Evolutionary conservation across 805 yeast genomes (phyloP).

Genomic region (Starmera dryadoides): DNA sequence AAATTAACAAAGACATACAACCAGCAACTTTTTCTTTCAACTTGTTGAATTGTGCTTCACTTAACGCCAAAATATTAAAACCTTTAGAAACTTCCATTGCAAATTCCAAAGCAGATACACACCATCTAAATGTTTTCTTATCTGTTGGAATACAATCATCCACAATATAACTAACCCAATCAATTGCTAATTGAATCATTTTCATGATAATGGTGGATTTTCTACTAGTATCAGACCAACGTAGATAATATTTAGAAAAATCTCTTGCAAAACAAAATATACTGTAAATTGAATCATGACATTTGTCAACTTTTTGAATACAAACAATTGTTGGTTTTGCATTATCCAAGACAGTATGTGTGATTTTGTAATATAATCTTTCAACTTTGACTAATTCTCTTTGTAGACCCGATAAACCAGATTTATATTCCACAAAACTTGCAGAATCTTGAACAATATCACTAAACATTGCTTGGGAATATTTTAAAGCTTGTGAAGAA

Average conservation of each 20-base stretch:
- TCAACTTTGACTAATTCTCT: conserved; percentile 62
- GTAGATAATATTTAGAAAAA: conserved; percentile 65
- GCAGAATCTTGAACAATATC: conserved; percentile 51
- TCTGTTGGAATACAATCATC: conserved; percentile 95
- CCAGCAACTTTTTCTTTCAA: conserved; percentile 83
- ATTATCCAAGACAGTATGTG: conserved; percentile 57
- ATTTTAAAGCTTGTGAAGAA: conserved; percentile 49
- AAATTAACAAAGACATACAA: conserved; percentile 86
- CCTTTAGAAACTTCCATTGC: conserved; percentile 94
- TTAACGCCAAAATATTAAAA: conserved; percentile 74
- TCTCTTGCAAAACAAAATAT: conserved; percentile 76
- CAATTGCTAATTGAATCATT: conserved; percentile 69
- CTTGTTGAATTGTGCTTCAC: conserved; percentile 64
- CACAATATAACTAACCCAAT: conserved; percentile 88
- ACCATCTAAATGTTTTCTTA: conserved; percentile 88
- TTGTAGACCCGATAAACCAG: conserved; percentile 69
- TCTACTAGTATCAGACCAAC: conserved; percentile 54
- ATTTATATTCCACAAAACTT: conserved; percentile 51
- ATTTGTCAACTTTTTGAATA: conserved; percentile 52
- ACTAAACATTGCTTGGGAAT: conserved; percentile 48
- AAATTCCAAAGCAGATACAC: conserved; percentile 91
- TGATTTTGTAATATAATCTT: conserved; percentile 58
- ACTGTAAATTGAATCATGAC: conserved; percentile 72
- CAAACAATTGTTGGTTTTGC: conserved; percentile 42
- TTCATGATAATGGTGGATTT: conserved; percentile 64